Evolutionary conservation across 2,329 filamentous ascomycete species (phyloP).

Genomic region (Hymenoscyphus fraxineus): DNA sequence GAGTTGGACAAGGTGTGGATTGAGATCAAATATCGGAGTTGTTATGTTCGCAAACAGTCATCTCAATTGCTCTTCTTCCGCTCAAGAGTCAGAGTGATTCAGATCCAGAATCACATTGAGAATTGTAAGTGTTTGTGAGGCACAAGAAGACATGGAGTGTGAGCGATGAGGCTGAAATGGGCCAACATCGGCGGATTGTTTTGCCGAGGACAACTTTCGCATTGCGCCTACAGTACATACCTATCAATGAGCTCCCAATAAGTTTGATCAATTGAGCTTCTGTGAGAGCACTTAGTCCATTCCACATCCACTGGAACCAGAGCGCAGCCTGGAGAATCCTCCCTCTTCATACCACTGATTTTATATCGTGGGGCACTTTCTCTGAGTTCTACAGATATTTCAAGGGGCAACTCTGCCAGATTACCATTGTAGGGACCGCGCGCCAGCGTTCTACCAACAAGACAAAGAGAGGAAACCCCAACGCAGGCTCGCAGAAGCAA

Average conservation of each 20-base stretch:
- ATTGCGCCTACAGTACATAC: not conserved
- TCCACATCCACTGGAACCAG: not conserved
- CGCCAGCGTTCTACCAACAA: not conserved
- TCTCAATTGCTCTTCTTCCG: not conserved
- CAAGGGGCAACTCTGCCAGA: not conserved
- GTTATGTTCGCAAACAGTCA: not conserved
- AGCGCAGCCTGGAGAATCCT: not conserved
- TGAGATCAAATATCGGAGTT: not conserved
- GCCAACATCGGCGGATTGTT: not conserved
- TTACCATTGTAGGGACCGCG: not conserved
- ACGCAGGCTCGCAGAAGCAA: slow-evolving; percentile 11
- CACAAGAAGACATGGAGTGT: not conserved
- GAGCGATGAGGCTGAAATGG: not conserved
- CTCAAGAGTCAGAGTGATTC: not conserved
- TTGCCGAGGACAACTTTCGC: not conserved
- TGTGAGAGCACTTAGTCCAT: not conserved
- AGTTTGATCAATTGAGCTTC: not conserved
- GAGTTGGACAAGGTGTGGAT: not conserved
- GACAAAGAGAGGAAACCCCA: not conserved
- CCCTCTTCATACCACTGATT: not conserved
- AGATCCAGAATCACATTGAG: not conserved
- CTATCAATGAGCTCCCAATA: not conserved
- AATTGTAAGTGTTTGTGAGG: not conserved
- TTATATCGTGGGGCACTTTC: not conserved
- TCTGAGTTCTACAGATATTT: not conserved